Percentiles rank a stretch among this genome's conserved stretches.
phyloP scores from a whole-genome alignment of 352 stramenopile species.

The Phytophthora syringae region DNA sequence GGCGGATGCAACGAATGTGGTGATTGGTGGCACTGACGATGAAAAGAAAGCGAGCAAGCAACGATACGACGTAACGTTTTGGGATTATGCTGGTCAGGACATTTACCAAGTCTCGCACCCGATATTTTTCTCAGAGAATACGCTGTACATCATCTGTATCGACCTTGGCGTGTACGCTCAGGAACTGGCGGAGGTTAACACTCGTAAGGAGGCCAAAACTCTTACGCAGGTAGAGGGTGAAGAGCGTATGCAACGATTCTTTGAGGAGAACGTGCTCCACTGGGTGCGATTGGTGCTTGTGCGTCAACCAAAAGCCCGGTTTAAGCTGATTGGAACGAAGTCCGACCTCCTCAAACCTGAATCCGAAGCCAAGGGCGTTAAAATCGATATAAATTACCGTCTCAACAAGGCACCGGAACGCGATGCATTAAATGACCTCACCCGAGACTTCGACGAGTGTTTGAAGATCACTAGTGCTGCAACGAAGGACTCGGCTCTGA shows the following conservation, averaged over 20 bases:
- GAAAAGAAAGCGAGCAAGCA: neutral
- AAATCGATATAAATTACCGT: neutral
- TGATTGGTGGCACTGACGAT: neutral
- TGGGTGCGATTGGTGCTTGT: constrained; percentile 20
- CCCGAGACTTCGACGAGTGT: neutral
- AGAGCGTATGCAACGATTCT: constrained; percentile 10
- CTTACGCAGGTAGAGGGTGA: neutral
- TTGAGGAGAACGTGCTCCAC: constrained; percentile 18
- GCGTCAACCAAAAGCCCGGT: constrained; percentile 19
- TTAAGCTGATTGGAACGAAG: constrained; percentile 29
- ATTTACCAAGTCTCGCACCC: constrained; percentile 27
- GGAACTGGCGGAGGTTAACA: neutral
- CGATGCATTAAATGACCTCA: neutral
- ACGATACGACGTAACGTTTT: constrained; percentile 16
- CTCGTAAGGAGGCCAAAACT: too few relatives aligned
- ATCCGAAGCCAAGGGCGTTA: neutral
- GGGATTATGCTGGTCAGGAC: constrained; percentile 30
- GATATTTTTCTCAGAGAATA: constrained; percentile 26
- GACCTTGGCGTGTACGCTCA: constrained; percentile 10
- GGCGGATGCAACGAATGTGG: neutral
- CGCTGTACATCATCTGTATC: constrained; percentile 23
- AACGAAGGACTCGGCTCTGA: neutral
- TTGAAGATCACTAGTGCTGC: neutral
- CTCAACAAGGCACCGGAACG: neutral
- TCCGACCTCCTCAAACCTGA: constrained; percentile 2